phyloP scores from a whole-genome alignment of 257 asterid species.

The Verbena officinalis region DNA sequence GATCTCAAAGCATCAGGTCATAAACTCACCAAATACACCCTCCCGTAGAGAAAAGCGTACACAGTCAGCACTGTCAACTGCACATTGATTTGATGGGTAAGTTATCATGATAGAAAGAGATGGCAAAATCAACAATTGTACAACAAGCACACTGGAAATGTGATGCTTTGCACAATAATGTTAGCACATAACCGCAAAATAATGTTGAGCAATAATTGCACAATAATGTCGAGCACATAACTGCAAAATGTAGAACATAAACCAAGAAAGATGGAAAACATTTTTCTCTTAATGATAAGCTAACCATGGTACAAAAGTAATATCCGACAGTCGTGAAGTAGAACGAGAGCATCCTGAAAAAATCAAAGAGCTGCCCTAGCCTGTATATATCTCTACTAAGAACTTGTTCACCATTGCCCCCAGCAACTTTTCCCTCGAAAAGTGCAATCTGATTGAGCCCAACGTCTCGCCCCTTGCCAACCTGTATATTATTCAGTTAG shows the following conservation, averaged over 20 bases:
- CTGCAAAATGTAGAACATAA: not conserved
- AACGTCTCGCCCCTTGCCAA: slow-evolving; percentile 98
- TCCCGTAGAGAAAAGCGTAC: slow-evolving; percentile 90
- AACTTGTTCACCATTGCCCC: slow-evolving; percentile 99
- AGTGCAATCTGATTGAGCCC: slow-evolving; percentile 98
- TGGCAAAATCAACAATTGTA: slow-evolving; percentile 11
- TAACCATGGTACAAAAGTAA: slow-evolving; percentile 97
- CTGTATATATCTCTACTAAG: slow-evolving; percentile 95
- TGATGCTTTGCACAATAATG: slow-evolving; percentile 13
- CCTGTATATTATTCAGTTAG: slow-evolving; percentile 51
- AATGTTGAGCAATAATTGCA: too few species aligned
- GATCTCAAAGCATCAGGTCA: slow-evolving; percentile 12
- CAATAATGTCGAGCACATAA: not conserved
- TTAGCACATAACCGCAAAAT: not conserved
- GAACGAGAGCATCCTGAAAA: slow-evolving; percentile 95
- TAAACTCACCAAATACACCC: slow-evolving; percentile 84
- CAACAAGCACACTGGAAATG: slow-evolving; percentile 11
- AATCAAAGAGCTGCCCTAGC: slow-evolving; percentile 98
- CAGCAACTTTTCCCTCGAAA: slow-evolving; percentile 99
- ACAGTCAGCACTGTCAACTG: slow-evolving; percentile 95
- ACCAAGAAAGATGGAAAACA: slow-evolving; percentile 23
- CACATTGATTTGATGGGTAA: slow-evolving; percentile 37
- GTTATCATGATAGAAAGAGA: slow-evolving; percentile 19
- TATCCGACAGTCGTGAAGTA: slow-evolving; percentile 97
- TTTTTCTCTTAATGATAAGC: slow-evolving; percentile 31